Percentiles rank a stretch among this genome's conserved stretches.
Conservation (phyloP, 371 early-diverging fungal genomes). For the Rhizopus delemar region DNA sequence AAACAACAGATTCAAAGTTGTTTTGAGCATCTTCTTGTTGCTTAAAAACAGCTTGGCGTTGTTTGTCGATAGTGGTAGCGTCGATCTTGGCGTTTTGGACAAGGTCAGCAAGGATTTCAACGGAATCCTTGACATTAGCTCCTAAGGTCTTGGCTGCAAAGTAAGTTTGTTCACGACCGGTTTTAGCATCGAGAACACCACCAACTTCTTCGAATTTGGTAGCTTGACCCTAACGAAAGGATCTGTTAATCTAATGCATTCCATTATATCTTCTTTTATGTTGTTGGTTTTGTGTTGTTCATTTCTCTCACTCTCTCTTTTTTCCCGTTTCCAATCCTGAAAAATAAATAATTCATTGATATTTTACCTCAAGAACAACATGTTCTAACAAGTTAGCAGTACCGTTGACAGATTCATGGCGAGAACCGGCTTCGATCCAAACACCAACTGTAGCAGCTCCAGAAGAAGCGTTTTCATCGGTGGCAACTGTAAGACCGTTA, state of each 20-base stretch:
- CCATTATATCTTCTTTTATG: conserved; percentile 63
- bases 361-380: conserved; percentile 94
- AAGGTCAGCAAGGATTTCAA: conserved; percentile 94
- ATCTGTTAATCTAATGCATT: conserved; percentile 18
- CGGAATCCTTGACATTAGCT: conserved; percentile 82
- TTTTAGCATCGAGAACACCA: conserved; percentile 96
- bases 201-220: conserved; percentile 90
- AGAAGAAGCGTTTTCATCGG: conserved; percentile 88
- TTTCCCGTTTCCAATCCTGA: neutral
- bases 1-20: conserved; percentile 91
- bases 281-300: conserved; percentile 61
- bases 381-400: conserved; percentile 98
- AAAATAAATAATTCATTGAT: neutral
- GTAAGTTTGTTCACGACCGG: conserved; percentile 97
- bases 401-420: conserved; percentile 93
- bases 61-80: conserved; percentile 82
- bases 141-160: conserved; percentile 95
- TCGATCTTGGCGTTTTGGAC: conserved; percentile 87
- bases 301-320: neutral
- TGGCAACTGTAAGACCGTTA: conserved; percentile 95
- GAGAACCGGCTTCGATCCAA: conserved; percentile 96
- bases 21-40: conserved; percentile 97
- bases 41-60: conserved; percentile 92
- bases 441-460: conserved; percentile 98
- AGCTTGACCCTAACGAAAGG: conserved; percentile 79